Base-by-base conservation (phyloP, 2,329 filamentous ascomycete genomes). In the Pseudogymnoascus sp. region DNA sequence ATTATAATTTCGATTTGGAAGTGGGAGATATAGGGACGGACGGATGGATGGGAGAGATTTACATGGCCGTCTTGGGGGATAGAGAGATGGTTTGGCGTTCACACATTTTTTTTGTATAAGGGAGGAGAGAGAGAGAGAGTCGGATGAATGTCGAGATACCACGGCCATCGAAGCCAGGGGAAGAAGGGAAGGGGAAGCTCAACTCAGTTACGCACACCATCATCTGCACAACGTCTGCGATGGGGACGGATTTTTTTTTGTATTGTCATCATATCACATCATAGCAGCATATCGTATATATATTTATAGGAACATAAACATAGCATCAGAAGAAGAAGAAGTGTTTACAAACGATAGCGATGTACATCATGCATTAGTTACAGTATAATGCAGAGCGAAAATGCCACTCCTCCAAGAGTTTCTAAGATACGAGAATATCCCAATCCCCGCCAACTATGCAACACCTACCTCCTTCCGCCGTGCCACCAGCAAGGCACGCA, bases 21-120 rank as follows among this genome's bases (percentile, higher is more conserved):
- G 25, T 7, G 8, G 16, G n/a, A 4, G 18, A 18, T 34, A 25
- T 53, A 53, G 25, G n/a, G 46, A 28, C n/a, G n/a, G n/a, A n/a
- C n/a, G 46, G 25, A 16, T 14, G 36, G 36, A 40, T n/a, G 23
- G 46, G 10, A n/a, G 7, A 3, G 11, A 5, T 16, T 31, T 46
- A 14, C 5, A 28, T 31, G 25, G 25, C 46, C 46, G 25, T 56
- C 46, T 56, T 34, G 25, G 46, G 25, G 46, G 23, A 56, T 56
- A 56, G 46, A 56, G 46, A 56, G 46, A 56, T 34, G 46, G 46
- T 34, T 34, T 56, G 46, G 46, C 46, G 46, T 56, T 56, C 28
- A 31, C 28, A 31, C 8, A 31, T 14, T 16, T 53, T 10, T 11
- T 28, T 53, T 28, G 21, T 46, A 16, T 50, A 12, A 10, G 14